Evolutionary conservation across 108 stramenopile species (phyloP).

Genomic region (Skeletonema grethae): DNA sequence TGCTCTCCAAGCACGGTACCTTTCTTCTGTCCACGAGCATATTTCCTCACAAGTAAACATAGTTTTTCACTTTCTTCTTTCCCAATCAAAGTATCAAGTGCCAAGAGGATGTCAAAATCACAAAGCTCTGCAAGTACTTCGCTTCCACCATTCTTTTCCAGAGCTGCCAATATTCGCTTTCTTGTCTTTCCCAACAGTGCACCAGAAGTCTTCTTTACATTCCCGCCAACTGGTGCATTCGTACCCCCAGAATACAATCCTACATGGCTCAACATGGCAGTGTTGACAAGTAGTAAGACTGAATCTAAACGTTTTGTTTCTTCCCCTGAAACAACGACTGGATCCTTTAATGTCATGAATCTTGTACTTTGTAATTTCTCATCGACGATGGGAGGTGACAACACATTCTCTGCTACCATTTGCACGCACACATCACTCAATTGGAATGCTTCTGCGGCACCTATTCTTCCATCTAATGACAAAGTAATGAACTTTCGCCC

Average conservation of each 20-base stretch:
- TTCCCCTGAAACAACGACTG: conserved; percentile 68
- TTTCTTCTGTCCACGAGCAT: conserved; percentile 73
- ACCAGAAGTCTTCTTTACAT: conserved; percentile 67
- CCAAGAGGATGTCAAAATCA: conserved; percentile 72
- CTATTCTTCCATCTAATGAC: conserved; percentile 74
- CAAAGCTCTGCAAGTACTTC: conserved; percentile 58
- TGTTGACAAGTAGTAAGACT: conserved; percentile 82
- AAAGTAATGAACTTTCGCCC: conserved; percentile 75
- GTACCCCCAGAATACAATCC: conserved; percentile 58
- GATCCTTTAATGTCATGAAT: conserved; percentile 53
- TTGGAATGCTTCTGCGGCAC: conserved; percentile 89
- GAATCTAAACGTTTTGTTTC: conserved; percentile 82
- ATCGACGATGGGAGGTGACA: conserved; percentile 28
- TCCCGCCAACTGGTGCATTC: conserved; percentile 22
- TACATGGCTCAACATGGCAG: conserved; percentile 74
- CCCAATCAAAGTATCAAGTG: conserved; percentile 59
- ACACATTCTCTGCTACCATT: conserved; percentile 83
- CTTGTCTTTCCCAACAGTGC: conserved; percentile 69
- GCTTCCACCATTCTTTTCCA: conserved; percentile 38
- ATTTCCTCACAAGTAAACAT: conserved; percentile 70
- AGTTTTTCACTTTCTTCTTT: conserved; percentile 55
- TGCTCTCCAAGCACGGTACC: conserved; percentile 54
- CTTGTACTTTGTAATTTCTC: conserved; percentile 40
- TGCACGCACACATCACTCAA: conserved; percentile 83
- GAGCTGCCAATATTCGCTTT: conserved; percentile 62